These are phyloP conservation scores for Corymbia maculata DNA, from an alignment of 345 rosid genomes.

Conservation along the genomic window DNA sequence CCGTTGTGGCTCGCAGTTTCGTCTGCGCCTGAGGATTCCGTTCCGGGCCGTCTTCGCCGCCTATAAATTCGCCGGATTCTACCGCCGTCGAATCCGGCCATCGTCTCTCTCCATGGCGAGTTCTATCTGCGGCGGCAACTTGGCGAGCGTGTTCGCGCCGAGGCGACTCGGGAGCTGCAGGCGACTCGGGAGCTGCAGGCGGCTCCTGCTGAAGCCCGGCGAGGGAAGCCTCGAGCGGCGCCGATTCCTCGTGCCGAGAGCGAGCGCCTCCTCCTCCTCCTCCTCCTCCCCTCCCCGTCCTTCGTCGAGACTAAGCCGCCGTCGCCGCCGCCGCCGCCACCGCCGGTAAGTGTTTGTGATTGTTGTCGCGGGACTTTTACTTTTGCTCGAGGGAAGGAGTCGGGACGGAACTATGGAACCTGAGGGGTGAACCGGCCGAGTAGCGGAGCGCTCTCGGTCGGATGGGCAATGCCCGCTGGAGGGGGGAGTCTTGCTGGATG, in stretches of 20 bases:
- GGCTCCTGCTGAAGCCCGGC: background rate
- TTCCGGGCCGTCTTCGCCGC: background rate
- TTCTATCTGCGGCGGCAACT: background rate
- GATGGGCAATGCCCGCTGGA: background rate
- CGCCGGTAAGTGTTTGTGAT: background rate
- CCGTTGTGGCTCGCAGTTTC: background rate
- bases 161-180: background rate
- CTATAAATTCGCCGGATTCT: background rate
- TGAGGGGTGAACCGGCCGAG: background rate
- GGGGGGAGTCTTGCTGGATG: background rate
- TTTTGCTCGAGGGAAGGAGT: background rate
- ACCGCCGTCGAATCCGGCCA: background rate
- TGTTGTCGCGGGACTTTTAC: background rate
- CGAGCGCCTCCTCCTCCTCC: conserved; percentile 34
- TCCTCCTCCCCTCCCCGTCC: conserved; percentile 14
- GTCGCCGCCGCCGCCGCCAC: background rate
- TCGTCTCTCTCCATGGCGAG: background rate
- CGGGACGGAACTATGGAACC: background rate
- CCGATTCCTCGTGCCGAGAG: background rate
- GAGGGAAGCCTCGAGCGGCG: background rate
- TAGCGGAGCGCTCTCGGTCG: background rate
- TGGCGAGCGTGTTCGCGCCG: background rate
- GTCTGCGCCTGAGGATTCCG: background rate
- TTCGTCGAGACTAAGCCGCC: conserved; percentile 32
- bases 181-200: background rate